A percentile compares a stretch with the other conserved stretches of the same genome.
Evolutionary conservation across 225 moss, liverwort and hornwort species (phyloP).

Genomic region (Takakia lepidozioides): DNA sequence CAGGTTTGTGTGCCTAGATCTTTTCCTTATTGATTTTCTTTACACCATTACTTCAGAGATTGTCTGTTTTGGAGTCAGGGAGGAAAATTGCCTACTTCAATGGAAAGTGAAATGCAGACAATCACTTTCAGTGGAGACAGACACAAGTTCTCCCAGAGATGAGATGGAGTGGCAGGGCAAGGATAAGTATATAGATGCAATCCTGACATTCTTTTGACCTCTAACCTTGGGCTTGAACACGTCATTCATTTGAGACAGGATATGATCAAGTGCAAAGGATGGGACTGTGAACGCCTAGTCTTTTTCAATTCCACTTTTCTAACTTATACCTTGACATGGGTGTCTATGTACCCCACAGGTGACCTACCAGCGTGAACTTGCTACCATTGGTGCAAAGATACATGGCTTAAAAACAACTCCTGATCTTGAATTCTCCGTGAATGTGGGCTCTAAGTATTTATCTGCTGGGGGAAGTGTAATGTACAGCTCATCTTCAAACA

Average conservation of each 20-base stretch:
- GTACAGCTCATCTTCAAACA: constrained; percentile 36
- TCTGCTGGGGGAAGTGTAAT: constrained; percentile 34
- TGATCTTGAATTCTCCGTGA: constrained; percentile 45
- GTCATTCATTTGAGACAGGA: too few species aligned
- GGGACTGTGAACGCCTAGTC: too few species aligned
- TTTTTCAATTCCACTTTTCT: neutral
- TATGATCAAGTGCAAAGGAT: too few species aligned
- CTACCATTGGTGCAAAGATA: constrained; percentile 38
- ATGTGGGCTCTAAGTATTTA: constrained; percentile 39
- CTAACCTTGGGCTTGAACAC: too few species aligned
- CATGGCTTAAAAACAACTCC: constrained; percentile 53
- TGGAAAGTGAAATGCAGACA: too few species aligned
- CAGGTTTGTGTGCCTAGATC: constrained; percentile 17
- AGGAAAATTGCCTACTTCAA: too few species aligned
- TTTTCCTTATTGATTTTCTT: neutral
- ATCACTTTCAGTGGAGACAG: neutral
- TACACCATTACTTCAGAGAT: neutral
- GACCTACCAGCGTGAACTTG: constrained; percentile 39
- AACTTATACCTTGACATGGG: neutral
- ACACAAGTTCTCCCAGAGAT: neutral
- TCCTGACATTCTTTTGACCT: too few species aligned
- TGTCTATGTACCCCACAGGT: constrained; percentile 18
- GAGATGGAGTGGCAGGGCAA: too few species aligned
- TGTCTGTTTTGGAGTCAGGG: too few species aligned
- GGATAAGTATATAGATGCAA: too few species aligned